These are phyloP conservation scores for Kodamaea laetipori DNA, from an alignment of 805 yeast species.

Conservation along the genomic window DNA sequence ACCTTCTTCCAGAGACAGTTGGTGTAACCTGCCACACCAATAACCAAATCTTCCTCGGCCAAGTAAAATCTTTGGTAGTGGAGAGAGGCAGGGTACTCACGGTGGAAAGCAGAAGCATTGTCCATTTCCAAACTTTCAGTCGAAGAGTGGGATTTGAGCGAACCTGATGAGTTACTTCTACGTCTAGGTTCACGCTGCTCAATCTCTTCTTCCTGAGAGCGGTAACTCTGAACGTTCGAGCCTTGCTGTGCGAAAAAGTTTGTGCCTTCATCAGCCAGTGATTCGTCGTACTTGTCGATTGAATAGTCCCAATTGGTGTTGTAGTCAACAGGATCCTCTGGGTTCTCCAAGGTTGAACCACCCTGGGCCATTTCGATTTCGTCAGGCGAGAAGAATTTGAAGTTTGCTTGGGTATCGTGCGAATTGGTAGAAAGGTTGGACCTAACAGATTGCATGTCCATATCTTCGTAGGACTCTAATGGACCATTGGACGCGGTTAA, in stretches of 20 bases:
- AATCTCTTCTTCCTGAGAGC: not conserved
- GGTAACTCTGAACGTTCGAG: constrained; percentile 8
- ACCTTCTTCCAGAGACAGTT: constrained; percentile 49
- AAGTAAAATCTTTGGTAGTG: constrained; percentile 81
- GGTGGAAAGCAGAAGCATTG: constrained; percentile 4
- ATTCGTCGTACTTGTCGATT: constrained; percentile 45
- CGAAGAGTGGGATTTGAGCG: constrained; percentile 25
- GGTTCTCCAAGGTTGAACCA: constrained; percentile 70
- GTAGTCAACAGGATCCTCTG: constrained; percentile 61
- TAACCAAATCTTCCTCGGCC: constrained; percentile 92
- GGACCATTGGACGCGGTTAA: constrained; percentile 21
- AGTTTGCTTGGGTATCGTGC: constrained; percentile 45
- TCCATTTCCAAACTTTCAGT: constrained; percentile 14
- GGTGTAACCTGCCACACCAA: constrained; percentile 90
- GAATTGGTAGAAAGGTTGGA: constrained; percentile 41
- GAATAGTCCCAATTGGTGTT: constrained; percentile 74
- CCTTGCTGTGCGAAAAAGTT: constrained; percentile 14
- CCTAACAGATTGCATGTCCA: constrained; percentile 35
- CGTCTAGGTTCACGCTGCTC: constrained; percentile 19
- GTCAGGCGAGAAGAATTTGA: constrained; percentile 79
- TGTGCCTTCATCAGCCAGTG: constrained; percentile 1
- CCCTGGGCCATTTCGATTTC: constrained; percentile 89
- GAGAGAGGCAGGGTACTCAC: constrained; percentile 37
- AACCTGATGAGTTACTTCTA: constrained; percentile 27
- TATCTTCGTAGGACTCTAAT: constrained; percentile 19